Conservation (phyloP, 2,329 filamentous ascomycete genomes). For the Metarhizium brunneum region DNA sequence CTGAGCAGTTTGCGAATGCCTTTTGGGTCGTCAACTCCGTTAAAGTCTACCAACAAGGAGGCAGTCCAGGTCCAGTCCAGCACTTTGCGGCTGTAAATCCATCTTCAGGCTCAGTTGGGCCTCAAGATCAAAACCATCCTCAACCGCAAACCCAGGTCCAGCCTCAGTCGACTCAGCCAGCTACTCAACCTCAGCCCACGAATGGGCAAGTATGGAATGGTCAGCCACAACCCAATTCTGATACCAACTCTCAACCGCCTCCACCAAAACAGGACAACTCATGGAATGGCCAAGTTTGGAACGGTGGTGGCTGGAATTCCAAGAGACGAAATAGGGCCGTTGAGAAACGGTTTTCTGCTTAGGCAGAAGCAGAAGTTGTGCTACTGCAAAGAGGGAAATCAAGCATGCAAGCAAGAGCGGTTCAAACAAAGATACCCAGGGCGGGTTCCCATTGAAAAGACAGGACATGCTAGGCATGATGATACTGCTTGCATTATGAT, state of each 20-base stretch:
- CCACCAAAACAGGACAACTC: background rate
- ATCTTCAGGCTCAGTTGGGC: too few relatives aligned
- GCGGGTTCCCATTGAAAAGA: background rate
- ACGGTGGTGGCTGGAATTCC: conserved; percentile 2
- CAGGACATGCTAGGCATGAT: background rate
- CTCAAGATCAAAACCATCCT: too few relatives aligned
- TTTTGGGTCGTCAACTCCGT: conserved; percentile 72
- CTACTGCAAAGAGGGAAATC: background rate
- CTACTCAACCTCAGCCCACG: conserved; percentile 1
- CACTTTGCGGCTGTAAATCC: too few relatives aligned
- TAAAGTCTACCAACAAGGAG: conserved; percentile 43
- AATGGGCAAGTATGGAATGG: conserved; percentile 6
- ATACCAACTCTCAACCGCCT: background rate
- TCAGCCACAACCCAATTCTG: too few relatives aligned
- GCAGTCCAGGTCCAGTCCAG: background rate
- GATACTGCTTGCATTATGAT: conserved; percentile 1
- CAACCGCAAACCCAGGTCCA: background rate
- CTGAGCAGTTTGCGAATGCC: conserved; percentile 58
- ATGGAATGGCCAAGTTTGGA: conserved; percentile 6
- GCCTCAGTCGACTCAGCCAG: background rate
- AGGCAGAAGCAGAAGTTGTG: background rate
- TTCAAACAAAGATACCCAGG: background rate
- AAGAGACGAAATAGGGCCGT: background rate
- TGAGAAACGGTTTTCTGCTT: background rate
- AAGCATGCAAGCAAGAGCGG: background rate